A percentile compares a stretch with the other conserved stretches of the same genome.
Evolutionary conservation across 202 grass and related monocot genomes (phyloP).

Genomic region (Dendrocalamus latiflorus): DNA sequence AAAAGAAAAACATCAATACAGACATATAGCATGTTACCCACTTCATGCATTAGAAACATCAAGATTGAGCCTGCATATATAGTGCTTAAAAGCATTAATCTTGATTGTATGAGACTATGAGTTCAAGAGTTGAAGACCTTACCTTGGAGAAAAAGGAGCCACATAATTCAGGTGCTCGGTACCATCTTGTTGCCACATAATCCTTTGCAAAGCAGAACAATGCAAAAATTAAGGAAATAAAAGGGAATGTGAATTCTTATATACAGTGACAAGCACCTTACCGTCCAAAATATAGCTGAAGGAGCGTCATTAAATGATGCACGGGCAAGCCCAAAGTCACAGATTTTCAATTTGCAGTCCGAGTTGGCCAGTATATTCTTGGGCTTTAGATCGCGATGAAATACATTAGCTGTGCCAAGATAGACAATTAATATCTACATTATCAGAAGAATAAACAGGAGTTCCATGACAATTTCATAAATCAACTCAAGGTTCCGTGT

Average conservation of each 20-base stretch:
- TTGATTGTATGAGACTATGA: conserved; percentile 13
- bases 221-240: conserved; percentile 14
- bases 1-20: not conserved
- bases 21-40: not conserved
- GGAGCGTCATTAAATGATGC: conserved; percentile 95
- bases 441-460: conserved; percentile 21
- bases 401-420: conserved; percentile 84
- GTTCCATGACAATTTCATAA: not conserved
- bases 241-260: not conserved
- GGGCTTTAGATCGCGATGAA: conserved; percentile 94
- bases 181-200: conserved; percentile 99
- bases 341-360: conserved; percentile 94
- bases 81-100: conserved; percentile 9
- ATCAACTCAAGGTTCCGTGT: not conserved
- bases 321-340: conserved; percentile 96
- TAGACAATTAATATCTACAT: conserved; percentile 11
- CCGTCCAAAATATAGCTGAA: conserved; percentile 99
- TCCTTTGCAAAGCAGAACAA: conserved; percentile 48
- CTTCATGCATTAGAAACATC: not conserved
- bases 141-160: conserved; percentile 99
- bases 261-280: conserved; percentile 33
- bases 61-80: not conserved
- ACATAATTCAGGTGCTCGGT: conserved; percentile 94
- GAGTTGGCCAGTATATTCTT: conserved; percentile 98
- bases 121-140: conserved; percentile 28